Conservation (phyloP, 2,329 filamentous ascomycete species). For the Trichoderma sp. region DNA sequence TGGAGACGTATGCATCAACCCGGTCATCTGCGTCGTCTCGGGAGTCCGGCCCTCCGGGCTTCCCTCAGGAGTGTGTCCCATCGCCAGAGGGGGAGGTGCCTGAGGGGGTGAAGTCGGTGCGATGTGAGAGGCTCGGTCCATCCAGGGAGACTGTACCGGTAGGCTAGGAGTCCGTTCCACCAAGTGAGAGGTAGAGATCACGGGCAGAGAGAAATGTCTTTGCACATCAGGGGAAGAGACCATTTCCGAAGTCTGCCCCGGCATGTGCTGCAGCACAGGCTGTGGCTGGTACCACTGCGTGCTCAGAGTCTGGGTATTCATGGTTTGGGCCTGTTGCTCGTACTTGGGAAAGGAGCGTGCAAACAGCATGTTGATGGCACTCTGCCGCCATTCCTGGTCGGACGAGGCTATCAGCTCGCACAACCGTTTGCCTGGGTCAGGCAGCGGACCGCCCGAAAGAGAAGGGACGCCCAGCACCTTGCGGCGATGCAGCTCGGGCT, state of each 20-base stretch:
- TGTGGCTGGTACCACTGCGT: conserved; percentile 29
- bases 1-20: background rate
- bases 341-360: conserved; percentile 50
- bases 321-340: conserved; percentile 34
- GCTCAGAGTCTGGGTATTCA: conserved; percentile 33
- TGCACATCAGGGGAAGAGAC: background rate
- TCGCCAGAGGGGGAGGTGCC: background rate
- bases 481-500: conserved; percentile 71
- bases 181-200: background rate
- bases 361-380: conserved; percentile 52
- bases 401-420: conserved; percentile 44
- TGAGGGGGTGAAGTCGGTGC: background rate
- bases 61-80: background rate
- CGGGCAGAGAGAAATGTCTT: background rate
- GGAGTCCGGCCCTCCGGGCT: too few relatives aligned
- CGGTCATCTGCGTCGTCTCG: too few relatives aligned
- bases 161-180: background rate
- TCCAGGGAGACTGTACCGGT: background rate
- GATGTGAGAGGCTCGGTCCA: background rate
- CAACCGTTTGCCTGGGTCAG: conserved; percentile 44
- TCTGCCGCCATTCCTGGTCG: conserved; percentile 46
- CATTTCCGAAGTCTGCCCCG: background rate
- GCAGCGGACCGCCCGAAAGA: conserved; percentile 27
- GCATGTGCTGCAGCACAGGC: background rate
- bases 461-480: background rate